Base-by-base conservation (phyloP, 306 rosid species). In the Cucumis melo region DNA sequence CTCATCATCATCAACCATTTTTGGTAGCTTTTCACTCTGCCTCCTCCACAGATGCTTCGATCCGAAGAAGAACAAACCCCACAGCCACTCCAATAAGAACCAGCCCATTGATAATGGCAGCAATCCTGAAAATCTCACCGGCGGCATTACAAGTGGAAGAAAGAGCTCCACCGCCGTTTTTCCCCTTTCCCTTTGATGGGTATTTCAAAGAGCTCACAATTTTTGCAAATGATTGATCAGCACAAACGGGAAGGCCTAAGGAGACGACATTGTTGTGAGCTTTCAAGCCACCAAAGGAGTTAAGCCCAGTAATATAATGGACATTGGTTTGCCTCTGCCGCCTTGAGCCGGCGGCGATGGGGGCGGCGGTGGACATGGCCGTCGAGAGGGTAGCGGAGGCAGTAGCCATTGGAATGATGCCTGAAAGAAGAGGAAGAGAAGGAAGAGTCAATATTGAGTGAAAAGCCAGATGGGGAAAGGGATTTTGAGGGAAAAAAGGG, bases 61-160 rank as follows among this genome's bases (percentile, higher is more conserved):
- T 38, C 83, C 96, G 89, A 44, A 92, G 97, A 81, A 92, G 97
- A 57, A 90, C 89, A 39, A 90, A 92, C n/a, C 96, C 97, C 13
- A 92, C 92, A 1, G 96, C 97, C 72, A 92, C 96, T 36, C 97
- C 96, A 51, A 88, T 54, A 44, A 92, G 93, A 64, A 82, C 84
- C 76, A 90, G 92, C 0, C 86, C 96, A 82, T 87, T 92, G 60
- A 88, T 81, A 74, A 86, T 85, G 21, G 85, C 91, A 3, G 96
- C 97, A 82, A 90, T 88, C 86, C 75, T 88, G 87, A 92, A 90
- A 73, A 90, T 92, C 89, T 92, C 93, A 79, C 44, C 96, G 36
- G 81, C 92, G 21, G 93, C 96, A 79, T 85, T 85, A 76, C 93
- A 90, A 17, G 86, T 88, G n/a, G 97, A 83, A 21, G 90, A 86